Conservation (phyloP, 371 early-diverging fungal genomes). For the Choanephora cucurbitarum region DNA sequence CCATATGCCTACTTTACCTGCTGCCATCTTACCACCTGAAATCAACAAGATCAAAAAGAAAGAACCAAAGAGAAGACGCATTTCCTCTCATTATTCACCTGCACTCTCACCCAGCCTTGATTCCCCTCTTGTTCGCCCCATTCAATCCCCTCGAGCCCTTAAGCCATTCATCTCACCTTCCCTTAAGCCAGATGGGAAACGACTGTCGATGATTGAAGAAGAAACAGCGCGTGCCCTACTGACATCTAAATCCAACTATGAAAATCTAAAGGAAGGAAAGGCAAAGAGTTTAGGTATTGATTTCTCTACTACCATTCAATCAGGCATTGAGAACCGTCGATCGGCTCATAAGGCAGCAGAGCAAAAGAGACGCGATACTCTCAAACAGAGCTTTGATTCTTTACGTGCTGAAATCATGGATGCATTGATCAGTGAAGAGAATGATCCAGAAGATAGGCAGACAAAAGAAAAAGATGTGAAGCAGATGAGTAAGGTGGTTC, state of each 20-base stretch:
- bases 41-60: neutral
- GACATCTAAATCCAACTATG: conserved; percentile 85
- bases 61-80: conserved; percentile 29
- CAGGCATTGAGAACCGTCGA: conserved; percentile 73
- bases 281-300: conserved; percentile 77
- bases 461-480: conserved; percentile 51
- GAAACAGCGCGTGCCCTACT: conserved; percentile 54
- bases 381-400: conserved; percentile 87
- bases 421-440: conserved; percentile 51
- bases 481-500: conserved; percentile 55
- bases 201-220: conserved; percentile 39
- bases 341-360: conserved; percentile 92
- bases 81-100: conserved; percentile 16
- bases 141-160: conserved; percentile 45
- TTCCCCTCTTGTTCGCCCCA: too few species aligned
- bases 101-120: conserved; percentile 9
- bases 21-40: conserved; percentile 35
- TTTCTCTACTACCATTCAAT: conserved; percentile 69
- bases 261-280: conserved; percentile 81
- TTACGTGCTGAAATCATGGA: conserved; percentile 70
- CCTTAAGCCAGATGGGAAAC: conserved; percentile 48
- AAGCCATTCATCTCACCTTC: conserved; percentile 57
- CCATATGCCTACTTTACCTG: conserved; percentile 40
- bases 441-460: conserved; percentile 17
- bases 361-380: conserved; percentile 89